phyloP scores from a whole-genome alignment of 108 stramenopile genomes.

The Skeletonema grethae region DNA sequence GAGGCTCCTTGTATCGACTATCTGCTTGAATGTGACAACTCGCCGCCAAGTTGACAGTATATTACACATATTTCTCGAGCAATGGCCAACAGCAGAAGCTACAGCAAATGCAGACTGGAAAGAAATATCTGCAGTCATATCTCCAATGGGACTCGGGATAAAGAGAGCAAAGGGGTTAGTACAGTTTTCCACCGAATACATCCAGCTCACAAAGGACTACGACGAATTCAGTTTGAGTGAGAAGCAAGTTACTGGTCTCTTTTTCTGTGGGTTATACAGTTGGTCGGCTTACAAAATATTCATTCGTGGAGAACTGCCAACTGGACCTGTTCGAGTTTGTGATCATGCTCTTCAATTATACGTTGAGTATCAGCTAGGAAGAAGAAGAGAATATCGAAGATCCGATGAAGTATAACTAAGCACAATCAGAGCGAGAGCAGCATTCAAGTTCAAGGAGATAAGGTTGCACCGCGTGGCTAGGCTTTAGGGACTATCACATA shows the following conservation, averaged over 20 bases:
- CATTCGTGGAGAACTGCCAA: constrained; percentile 34
- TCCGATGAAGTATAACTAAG: too few relatives aligned
- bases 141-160: constrained; percentile 43
- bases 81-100: constrained; percentile 55
- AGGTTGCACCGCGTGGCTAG: too few relatives aligned
- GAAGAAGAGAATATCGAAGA: background rate
- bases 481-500: too few relatives aligned
- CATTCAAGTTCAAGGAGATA: too few relatives aligned
- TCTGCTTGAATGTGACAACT: constrained; percentile 63
- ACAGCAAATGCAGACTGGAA: constrained; percentile 22
- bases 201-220: constrained; percentile 18
- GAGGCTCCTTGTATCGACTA: constrained; percentile 63
- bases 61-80: constrained; percentile 48
- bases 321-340: constrained; percentile 18
- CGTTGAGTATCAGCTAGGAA: constrained; percentile 41
- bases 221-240: constrained; percentile 37
- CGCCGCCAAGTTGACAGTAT: constrained; percentile 60
- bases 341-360: constrained; percentile 45
- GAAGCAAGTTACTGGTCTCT: constrained; percentile 46
- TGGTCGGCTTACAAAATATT: constrained; percentile 63
- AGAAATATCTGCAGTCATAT: constrained; percentile 33
- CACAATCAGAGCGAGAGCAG: too few relatives aligned
- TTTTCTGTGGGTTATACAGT: constrained; percentile 57
- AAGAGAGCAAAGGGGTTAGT: constrained; percentile 48
- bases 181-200: constrained; percentile 55